Percentiles rank a stretch among this genome's conserved stretches.
Evolutionary conservation across 2,329 filamentous ascomycete species (phyloP).

Genomic region (Fusarium nurragi): DNA sequence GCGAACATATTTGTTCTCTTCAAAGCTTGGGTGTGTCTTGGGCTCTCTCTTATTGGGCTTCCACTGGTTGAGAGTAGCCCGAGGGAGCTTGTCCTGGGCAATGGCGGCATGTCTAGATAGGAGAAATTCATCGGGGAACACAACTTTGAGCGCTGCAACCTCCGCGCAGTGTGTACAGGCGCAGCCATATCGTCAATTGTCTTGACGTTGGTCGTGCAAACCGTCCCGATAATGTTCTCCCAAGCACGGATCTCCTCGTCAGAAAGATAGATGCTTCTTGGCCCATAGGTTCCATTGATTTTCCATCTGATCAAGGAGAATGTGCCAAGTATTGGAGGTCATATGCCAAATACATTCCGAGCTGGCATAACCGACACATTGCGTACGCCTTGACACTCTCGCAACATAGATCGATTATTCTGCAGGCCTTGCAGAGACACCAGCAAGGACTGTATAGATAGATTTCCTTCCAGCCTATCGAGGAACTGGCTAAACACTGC

Average conservation of each 20-base stretch:
- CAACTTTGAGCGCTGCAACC: neutral
- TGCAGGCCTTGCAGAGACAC: no score
- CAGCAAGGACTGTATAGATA: no score
- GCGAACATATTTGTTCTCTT: neutral
- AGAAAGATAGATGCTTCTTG: neutral
- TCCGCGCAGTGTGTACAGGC: neutral
- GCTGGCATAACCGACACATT: no score
- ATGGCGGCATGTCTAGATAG: neutral
- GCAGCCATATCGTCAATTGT: neutral
- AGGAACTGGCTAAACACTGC: neutral
- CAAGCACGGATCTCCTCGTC: neutral
- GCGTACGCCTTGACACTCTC: no score
- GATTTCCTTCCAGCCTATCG: neutral
- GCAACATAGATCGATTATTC: no score
- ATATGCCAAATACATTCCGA: no score
- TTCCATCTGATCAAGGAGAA: neutral
- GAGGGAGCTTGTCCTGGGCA: slow-evolving; percentile 3
- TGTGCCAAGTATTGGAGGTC: neutral
- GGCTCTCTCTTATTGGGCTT: slow-evolving; percentile 7
- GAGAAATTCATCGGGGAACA: slow-evolving; percentile 10
- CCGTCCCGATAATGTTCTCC: neutral
- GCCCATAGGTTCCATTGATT: neutral
- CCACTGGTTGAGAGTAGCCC: slow-evolving; percentile 4
- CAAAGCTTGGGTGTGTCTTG: neutral
- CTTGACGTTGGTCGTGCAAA: neutral